A percentile compares a stretch with the other conserved stretches of the same genome.
Evolutionary conservation across 2,329 filamentous ascomycete genomes (phyloP).

Genomic region (Colletotrichum acutatum): DNA sequence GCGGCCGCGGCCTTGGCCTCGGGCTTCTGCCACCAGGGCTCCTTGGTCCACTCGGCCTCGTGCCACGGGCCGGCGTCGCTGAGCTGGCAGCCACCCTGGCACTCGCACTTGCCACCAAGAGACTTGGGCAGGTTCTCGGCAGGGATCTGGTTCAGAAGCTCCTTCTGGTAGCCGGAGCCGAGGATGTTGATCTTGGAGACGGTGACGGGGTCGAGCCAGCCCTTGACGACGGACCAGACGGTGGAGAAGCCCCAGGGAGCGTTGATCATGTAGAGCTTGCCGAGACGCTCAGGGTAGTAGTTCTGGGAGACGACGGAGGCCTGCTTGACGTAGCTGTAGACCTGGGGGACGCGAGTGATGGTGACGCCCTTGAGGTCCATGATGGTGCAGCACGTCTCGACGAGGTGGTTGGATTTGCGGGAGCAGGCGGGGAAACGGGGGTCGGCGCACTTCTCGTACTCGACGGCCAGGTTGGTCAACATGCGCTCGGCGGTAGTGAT

Average conservation of each 20-base stretch:
- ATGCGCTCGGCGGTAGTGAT: slow-evolving; percentile 94
- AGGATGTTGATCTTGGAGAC: slow-evolving; percentile 96
- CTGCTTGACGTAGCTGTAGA: slow-evolving; percentile 88
- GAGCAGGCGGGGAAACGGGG: slow-evolving; percentile 95
- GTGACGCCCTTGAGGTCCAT: slow-evolving; percentile 98
- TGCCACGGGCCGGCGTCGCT: slow-evolving; percentile 94
- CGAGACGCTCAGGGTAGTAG: slow-evolving; percentile 98
- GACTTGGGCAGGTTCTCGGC: slow-evolving; percentile 88
- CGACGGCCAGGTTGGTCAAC: slow-evolving; percentile 94
- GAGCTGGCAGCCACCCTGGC: slow-evolving; percentile 82
- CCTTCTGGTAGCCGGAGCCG: slow-evolving; percentile 82
- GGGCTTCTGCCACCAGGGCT: slow-evolving; percentile 72
- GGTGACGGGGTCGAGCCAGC: slow-evolving; percentile 96
- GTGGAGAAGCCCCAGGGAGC: slow-evolving; percentile 93
- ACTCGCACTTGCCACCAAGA: slow-evolving; percentile 87
- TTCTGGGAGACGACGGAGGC: slow-evolving; percentile 94
- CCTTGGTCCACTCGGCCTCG: slow-evolving; percentile 73
- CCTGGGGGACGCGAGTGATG: slow-evolving; percentile 80
- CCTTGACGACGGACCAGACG: slow-evolving; percentile 88
- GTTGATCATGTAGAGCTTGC: slow-evolving; percentile 98
- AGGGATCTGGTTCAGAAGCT: slow-evolving; percentile 86
- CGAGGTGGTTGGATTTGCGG: slow-evolving; percentile 86
- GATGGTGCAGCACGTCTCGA: slow-evolving; percentile 98
- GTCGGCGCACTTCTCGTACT: slow-evolving; percentile 97
- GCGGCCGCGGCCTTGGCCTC: slow-evolving; percentile 47